Conservation (phyloP, 192 early-diverging fungal genomes). For the Coemansia sp. region DNA sequence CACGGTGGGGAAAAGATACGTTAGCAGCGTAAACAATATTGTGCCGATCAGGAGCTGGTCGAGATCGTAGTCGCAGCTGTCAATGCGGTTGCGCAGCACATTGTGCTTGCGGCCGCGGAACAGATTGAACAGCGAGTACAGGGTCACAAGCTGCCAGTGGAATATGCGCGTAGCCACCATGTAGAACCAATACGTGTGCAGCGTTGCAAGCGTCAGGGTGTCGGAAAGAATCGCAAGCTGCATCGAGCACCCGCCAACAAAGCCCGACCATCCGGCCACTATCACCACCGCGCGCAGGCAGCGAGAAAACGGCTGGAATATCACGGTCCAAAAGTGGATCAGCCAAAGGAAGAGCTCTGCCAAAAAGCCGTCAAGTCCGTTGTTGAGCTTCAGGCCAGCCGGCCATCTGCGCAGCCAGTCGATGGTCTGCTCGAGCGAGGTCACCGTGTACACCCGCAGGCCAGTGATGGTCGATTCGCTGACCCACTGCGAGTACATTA, state of each 20-base stretch:
- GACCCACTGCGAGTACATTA: constrained; percentile 59
- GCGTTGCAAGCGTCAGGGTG: constrained; percentile 73
- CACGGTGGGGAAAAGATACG: constrained; percentile 94
- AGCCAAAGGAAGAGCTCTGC: constrained; percentile 90
- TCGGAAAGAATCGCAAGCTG: constrained; percentile 80
- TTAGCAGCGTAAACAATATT: constrained; percentile 85
- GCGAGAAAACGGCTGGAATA: constrained; percentile 42
- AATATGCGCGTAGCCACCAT: constrained; percentile 90
- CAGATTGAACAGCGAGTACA: constrained; percentile 87
- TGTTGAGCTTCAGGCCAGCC: constrained; percentile 95
- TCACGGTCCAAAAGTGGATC: constrained; percentile 80
- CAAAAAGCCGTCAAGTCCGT: constrained; percentile 80
- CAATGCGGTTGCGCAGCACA: constrained; percentile 84
- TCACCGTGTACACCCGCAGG: constrained; percentile 65
- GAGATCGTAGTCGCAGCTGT: constrained; percentile 88
- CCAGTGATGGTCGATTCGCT: constrained; percentile 54
- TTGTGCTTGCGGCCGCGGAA: constrained; percentile 81
- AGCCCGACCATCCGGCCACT: constrained; percentile 70
- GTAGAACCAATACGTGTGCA: constrained; percentile 96
- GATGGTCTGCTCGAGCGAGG: constrained; percentile 67
- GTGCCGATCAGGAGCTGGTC: constrained; percentile 96
- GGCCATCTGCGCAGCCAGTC: constrained; percentile 91
- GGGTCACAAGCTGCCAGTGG: constrained; percentile 82
- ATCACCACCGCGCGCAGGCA: constrained; percentile 63
- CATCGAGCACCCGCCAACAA: constrained; percentile 80